Conservation (phyloP, 352 stramenopile genomes). For the Pythium phragmitis region DNA sequence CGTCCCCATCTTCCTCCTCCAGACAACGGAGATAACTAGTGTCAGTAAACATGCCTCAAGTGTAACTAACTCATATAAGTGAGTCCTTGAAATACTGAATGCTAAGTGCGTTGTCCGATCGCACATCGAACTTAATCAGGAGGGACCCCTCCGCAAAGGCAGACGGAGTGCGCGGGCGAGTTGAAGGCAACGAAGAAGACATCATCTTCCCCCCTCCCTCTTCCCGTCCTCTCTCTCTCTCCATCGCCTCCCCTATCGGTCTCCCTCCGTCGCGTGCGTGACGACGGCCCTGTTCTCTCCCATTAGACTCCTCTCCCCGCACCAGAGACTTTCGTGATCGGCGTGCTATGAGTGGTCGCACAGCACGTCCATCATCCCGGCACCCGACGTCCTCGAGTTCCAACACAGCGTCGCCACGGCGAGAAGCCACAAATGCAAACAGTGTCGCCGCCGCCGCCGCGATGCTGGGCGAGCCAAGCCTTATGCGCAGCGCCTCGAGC, state of each 20-base stretch:
- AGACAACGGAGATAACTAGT: background rate
- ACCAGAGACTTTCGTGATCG: background rate
- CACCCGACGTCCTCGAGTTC: constrained; percentile 5
- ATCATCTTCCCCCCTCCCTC: background rate
- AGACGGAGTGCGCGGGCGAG: constrained; percentile 15
- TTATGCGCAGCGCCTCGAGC: constrained; percentile 21
- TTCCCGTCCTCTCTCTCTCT: constrained; percentile 5
- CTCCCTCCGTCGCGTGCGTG: background rate
- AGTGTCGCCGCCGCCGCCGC: constrained; percentile 11
- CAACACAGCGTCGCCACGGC: constrained; percentile 11
- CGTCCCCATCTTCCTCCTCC: constrained; percentile 1
- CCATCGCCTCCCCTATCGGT: background rate
- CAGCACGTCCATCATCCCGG: constrained; percentile 9
- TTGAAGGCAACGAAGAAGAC: constrained; percentile 29
- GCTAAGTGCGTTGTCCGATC: constrained; percentile 20
- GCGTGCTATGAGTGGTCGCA: constrained; percentile 21
- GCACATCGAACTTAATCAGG: constrained; percentile 17
- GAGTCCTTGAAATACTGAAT: background rate
- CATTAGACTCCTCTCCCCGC: background rate
- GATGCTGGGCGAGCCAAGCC: constrained; percentile 13
- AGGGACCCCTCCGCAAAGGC: constrained; percentile 4
- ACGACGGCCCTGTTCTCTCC: background rate
- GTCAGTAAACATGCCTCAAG: constrained; percentile 4
- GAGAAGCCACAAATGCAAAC: constrained; percentile 5
- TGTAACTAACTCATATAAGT: constrained; percentile 4